Conservation (phyloP, 768 basidiomycete genomes). For the Suillus bovinus region DNA sequence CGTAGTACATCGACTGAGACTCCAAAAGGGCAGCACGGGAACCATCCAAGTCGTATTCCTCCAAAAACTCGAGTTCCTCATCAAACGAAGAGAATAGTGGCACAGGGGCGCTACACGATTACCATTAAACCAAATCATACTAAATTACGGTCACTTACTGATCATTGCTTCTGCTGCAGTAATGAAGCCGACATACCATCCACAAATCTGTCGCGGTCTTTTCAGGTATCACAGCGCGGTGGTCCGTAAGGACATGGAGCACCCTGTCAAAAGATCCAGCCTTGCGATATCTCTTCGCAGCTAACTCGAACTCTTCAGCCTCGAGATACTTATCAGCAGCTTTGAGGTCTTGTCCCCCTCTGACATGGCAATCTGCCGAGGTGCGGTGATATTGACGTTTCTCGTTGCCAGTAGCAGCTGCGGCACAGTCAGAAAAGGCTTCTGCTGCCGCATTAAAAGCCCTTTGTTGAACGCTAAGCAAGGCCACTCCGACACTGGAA, state of each 20-base stretch:
- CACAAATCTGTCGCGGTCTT: constrained; percentile 38
- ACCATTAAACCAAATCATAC: background rate
- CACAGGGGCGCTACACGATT: constrained; percentile 42
- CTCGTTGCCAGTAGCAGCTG: constrained; percentile 31
- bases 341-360: constrained; percentile 36
- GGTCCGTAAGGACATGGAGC: constrained; percentile 40
- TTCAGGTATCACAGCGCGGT: constrained; percentile 33
- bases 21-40: constrained; percentile 47
- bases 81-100: constrained; percentile 51
- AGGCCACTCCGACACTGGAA: constrained; percentile 26
- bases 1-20: constrained; percentile 39
- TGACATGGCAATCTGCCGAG: constrained; percentile 50
- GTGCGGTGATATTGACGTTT: constrained; percentile 38
- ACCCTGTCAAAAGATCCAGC: constrained; percentile 54
- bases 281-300: constrained; percentile 50
- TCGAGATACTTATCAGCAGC: constrained; percentile 48
- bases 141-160: constrained; percentile 23
- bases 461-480: constrained; percentile 24
- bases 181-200: constrained; percentile 47
- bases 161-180: constrained; percentile 35
- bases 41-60: constrained; percentile 51
- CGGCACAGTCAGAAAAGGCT: constrained; percentile 48
- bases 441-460: constrained; percentile 49
- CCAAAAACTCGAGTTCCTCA: constrained; percentile 56
- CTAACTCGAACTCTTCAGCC: constrained; percentile 43